phyloP scores from a whole-genome alignment of 768 basidiomycete species.

The Strobilomyces dryophilus region DNA sequence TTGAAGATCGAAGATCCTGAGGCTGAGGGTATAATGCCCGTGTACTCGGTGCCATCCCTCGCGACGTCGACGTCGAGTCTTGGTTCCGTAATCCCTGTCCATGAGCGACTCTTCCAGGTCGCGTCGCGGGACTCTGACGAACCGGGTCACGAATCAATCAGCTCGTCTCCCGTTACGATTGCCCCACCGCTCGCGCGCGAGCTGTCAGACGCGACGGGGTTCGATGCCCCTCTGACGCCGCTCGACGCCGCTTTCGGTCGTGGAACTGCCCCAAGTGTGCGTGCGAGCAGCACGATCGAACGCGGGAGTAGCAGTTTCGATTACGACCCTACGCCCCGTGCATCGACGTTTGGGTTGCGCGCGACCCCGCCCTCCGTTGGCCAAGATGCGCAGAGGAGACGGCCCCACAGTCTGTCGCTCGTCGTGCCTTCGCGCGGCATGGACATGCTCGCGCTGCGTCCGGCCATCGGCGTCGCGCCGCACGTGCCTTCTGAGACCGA shows the following conservation, averaged over 20 bases:
- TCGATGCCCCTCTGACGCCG: neutral
- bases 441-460: conserved; percentile 7
- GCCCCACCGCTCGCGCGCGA: neutral
- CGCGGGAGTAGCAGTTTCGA: conserved; percentile 4
- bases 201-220: too few relatives aligned
- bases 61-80: conserved; percentile 29
- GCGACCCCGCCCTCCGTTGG: neutral
- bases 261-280: conserved; percentile 1
- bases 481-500: conserved; percentile 23
- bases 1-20: conserved; percentile 9
- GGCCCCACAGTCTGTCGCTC: conserved; percentile 12
- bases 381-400: conserved; percentile 3
- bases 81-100: conserved; percentile 25
- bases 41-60: conserved; percentile 15
- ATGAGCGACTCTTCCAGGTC: conserved; percentile 23
- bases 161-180: conserved; percentile 8
- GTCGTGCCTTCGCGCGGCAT: conserved; percentile 10
- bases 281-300: conserved; percentile 2
- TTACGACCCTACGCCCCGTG: conserved; percentile 27
- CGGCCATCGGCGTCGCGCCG: conserved; percentile 19
- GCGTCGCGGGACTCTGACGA: conserved; percentile 11
- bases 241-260: conserved; percentile 9
- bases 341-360: conserved; percentile 14
- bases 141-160: neutral
- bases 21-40: neutral